A percentile compares a stretch with the other conserved stretches of the same genome.
phyloP scores from a whole-genome alignment of 306 rosid species.

The Bauhinia variegata region DNA sequence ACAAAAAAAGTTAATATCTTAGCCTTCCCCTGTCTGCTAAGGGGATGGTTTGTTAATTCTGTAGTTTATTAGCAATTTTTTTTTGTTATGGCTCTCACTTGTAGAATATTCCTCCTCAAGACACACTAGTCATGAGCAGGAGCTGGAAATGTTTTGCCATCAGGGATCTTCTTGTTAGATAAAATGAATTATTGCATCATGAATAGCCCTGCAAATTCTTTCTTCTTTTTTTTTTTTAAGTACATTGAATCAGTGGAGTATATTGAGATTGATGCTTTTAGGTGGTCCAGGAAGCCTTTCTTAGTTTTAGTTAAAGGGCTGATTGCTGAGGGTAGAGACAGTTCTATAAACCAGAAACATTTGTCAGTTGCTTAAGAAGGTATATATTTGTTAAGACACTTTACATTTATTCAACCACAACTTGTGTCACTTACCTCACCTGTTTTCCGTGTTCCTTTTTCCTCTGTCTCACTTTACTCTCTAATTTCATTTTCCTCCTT shows the following conservation, averaged over 20 bases:
- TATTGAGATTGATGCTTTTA: slow-evolving; percentile 33
- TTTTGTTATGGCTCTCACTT: slow-evolving; percentile 23
- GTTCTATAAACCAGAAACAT: slow-evolving; percentile 26
- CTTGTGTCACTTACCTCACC: slow-evolving; percentile 33
- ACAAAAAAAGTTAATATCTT: too few species aligned
- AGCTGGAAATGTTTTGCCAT: slow-evolving; percentile 11
- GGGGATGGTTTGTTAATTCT: not conserved
- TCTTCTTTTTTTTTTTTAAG: not conserved
- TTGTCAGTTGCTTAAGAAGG: slow-evolving; percentile 36
- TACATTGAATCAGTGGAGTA: slow-evolving; percentile 16
- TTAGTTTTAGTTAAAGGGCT: slow-evolving; percentile 28
- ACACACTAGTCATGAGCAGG: not conserved
- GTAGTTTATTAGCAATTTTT: slow-evolving; percentile 5
- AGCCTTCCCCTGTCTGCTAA: too few species aligned
- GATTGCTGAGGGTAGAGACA: slow-evolving; percentile 42
- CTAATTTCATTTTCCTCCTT: slow-evolving; percentile 24
- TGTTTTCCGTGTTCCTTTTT: slow-evolving; percentile 40
- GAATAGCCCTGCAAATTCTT: not conserved
- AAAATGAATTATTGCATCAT: slow-evolving; percentile 6
- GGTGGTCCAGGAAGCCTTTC: slow-evolving; percentile 31
- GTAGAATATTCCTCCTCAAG: slow-evolving; percentile 10
- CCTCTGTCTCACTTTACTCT: not conserved
- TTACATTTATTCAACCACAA: slow-evolving; percentile 34
- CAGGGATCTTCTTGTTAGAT: slow-evolving; percentile 11
- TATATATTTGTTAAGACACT: slow-evolving; percentile 43